Percentiles rank a stretch among this genome's conserved stretches.
Conservation (phyloP, 2,329 filamentous ascomycete species). For the Teratosphaeria nubilosa region DNA sequence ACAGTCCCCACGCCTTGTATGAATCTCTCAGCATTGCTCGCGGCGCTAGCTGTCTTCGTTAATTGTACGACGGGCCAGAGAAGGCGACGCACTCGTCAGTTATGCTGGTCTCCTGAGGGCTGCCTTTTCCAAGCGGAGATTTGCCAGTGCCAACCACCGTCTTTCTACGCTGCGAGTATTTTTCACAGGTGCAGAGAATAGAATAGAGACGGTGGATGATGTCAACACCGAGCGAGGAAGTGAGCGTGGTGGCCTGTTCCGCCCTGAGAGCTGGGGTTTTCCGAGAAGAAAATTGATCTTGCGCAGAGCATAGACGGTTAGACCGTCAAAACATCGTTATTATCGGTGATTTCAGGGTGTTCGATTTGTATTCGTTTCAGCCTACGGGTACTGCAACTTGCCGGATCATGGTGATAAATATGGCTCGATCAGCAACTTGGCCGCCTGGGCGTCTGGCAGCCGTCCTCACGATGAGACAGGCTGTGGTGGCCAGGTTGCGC, state of each 20-base stretch:
- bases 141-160: constrained; percentile 41
- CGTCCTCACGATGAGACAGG: not conserved
- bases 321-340: too few species aligned
- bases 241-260: not conserved
- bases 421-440: not conserved
- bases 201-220: not conserved
- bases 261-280: not conserved
- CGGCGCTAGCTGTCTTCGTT: constrained; percentile 39
- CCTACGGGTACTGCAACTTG: too few species aligned
- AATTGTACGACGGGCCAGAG: constrained; percentile 37
- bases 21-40: constrained; percentile 45
- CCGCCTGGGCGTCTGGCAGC: not conserved
- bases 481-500: not conserved
- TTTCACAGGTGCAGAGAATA: not conserved
- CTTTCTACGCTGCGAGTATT: not conserved
- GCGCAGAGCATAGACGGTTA: too few species aligned
- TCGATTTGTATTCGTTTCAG: too few species aligned
- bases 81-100: constrained; percentile 38
- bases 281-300: too few species aligned
- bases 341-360: too few species aligned
- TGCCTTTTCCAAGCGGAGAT: not conserved
- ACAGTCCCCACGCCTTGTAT: constrained; percentile 43
- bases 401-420: too few species aligned
- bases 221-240: not conserved
- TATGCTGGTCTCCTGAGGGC: not conserved